Percentiles rank a stretch among this genome's conserved stretches.
Conservation (phyloP, 495 filamentous ascomycete genomes). For the Acidiella bohemica region DNA sequence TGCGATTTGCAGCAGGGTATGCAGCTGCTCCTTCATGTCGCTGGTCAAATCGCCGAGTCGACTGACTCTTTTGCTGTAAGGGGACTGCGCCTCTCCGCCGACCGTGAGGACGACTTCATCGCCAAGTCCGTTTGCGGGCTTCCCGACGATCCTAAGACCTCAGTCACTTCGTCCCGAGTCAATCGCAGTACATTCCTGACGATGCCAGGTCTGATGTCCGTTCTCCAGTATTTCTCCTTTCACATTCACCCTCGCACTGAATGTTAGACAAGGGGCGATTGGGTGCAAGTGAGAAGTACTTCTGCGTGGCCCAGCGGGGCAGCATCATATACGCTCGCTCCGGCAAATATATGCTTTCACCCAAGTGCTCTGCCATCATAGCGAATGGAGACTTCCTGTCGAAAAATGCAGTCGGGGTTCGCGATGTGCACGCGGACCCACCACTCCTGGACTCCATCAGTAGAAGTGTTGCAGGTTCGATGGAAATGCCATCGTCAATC, state of each 20-base stretch:
- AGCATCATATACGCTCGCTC: conserved; percentile 67
- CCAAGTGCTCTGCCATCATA: conserved; percentile 48
- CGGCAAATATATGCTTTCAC: conserved; percentile 58
- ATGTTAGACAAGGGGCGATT: conserved; percentile 62
- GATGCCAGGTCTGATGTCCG: conserved; percentile 54
- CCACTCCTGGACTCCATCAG: too few relatives aligned
- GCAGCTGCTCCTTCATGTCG: conserved; percentile 13
- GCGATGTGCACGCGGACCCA: conserved; percentile 22
- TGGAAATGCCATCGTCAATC: conserved; percentile 79
- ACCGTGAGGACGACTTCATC: conserved; percentile 27
- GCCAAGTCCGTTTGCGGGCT: conserved; percentile 15
- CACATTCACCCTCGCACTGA: conserved; percentile 58
- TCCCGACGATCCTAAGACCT: conserved; percentile 33
- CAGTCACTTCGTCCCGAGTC: conserved; percentile 45
- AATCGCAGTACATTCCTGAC: conserved; percentile 61
- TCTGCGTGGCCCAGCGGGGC: conserved; percentile 39
- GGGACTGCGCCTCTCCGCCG: conserved; percentile 29
- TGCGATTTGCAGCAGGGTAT: conserved; percentile 13
- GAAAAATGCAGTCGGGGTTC: conserved; percentile 86
- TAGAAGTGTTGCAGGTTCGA: too few relatives aligned
- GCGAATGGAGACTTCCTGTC: conserved; percentile 41
- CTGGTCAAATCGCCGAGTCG: neutral
- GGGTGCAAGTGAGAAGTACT: conserved; percentile 54
- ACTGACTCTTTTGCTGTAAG: neutral
- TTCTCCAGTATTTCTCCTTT: conserved; percentile 56